Evolutionary conservation across 768 basidiomycete genomes (phyloP).

Genomic region (Thelephora ganbajun): DNA sequence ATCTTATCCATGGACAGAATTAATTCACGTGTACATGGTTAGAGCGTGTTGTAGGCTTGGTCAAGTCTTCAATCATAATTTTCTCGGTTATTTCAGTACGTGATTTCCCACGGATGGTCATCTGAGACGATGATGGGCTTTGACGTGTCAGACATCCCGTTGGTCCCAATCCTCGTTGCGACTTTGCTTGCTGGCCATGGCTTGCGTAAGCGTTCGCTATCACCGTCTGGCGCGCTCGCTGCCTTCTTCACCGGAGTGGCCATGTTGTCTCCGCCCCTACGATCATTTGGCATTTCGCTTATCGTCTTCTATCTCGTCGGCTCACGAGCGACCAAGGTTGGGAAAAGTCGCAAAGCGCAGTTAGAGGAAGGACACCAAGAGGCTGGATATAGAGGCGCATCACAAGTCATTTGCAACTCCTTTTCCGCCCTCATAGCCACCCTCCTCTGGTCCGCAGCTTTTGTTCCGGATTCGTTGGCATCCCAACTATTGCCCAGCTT

Average conservation of each 20-base stretch:
- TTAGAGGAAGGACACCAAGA: constrained; percentile 72
- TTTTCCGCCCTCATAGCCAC: constrained; percentile 45
- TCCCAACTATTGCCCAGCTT: constrained; percentile 7
- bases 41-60: no score
- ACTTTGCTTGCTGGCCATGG: constrained; percentile 54
- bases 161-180: constrained; percentile 33
- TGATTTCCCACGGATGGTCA: no score
- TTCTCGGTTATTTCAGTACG: no score
- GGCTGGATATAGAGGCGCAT: constrained; percentile 59
- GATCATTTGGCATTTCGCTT: constrained; percentile 50
- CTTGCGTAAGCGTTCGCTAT: constrained; percentile 58
- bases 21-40: no score
- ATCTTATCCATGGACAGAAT: no score
- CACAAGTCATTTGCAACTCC: constrained; percentile 80
- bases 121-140: neutral
- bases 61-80: no score
- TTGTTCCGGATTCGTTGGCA: constrained; percentile 26
- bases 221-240: constrained; percentile 58
- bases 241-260: constrained; percentile 67
- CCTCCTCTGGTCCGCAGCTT: constrained; percentile 49
- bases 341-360: constrained; percentile 52
- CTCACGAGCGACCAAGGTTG: constrained; percentile 77
- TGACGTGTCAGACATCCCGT: constrained; percentile 16
- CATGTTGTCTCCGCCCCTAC: constrained; percentile 53
- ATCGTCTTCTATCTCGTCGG: constrained; percentile 71